Base-by-base conservation (phyloP, 2,329 filamentous ascomycete genomes). In the Paracorniculantispora psalliotae region DNA sequence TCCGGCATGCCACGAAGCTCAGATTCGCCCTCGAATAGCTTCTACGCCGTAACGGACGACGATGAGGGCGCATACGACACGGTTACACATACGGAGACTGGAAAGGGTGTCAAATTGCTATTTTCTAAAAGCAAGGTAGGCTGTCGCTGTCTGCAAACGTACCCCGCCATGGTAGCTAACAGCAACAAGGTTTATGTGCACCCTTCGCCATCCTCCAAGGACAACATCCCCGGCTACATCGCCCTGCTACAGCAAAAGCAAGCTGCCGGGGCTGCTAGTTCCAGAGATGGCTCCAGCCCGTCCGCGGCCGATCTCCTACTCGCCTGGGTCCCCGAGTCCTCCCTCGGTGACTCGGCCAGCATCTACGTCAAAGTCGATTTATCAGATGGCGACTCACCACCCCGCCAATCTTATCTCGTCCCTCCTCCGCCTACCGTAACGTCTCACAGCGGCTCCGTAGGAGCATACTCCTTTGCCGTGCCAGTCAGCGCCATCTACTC, bases 91-190 rank as follows among this genome's bases (percentile, higher is more conserved):
- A 84, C 85, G 4, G 84, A 83, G 65, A 86, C 85, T 2, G 89
- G 90, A 0, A 85, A 85, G 64, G 94, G 93, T 1, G 94, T 99
- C 48, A 99, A 97, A 76, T 79, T 99, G 33, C 80, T 99, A 15
- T 97, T 89, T 68, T 93, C 92, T 21, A 99, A 99, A 78, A 97
- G 92, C 87, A 99, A 97, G 82, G 90, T 90, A 97, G 82, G 90
- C 90, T 67, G 49, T 78, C 13, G 43, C 2, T 25, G 17, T 17
- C 49, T 47, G 8, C 46, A 28, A 28, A 39, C 50, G 30, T 10
- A 28, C 55, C 15, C 59, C 47, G 35, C n/a, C 37, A 15, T 37
- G 55, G 10, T 39, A 49, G 57, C 64, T 66, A 33, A 65, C 62
- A 33, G 59, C 26, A 39, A 52, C 66, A 92, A n/a, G 88, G 94